Percentiles rank a stretch among this genome's conserved stretches.
These are phyloP conservation scores for Sedum album DNA, from an alignment of 164 flowering plant species.

Conservation along the genomic window DNA sequence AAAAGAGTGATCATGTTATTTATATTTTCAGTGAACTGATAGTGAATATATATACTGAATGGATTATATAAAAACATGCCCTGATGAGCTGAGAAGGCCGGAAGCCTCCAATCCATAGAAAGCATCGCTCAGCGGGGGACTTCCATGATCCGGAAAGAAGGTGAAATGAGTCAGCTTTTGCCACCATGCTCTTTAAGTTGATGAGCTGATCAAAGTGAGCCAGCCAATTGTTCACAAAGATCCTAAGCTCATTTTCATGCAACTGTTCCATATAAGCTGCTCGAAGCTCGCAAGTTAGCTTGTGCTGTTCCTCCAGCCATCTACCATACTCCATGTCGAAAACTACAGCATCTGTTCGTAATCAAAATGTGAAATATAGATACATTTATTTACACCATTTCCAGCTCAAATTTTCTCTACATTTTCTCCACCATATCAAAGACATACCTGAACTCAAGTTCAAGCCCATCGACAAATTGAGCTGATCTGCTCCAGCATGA, in stretches of 20 bases:
- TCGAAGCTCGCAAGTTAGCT: slow-evolving; percentile 72
- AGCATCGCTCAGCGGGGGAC: slow-evolving; percentile 96
- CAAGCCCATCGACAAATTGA: neutral
- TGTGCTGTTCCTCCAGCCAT: slow-evolving; percentile 19
- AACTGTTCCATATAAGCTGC: slow-evolving; percentile 84
- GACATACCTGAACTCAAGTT: slow-evolving; percentile 8
- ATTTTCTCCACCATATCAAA: too few species aligned
- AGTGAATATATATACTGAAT: neutral
- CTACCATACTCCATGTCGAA: slow-evolving; percentile 19
- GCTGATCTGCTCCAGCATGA: neutral
- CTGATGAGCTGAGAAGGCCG: slow-evolving; percentile 94
- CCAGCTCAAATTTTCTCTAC: too few species aligned
- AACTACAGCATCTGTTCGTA: slow-evolving; percentile 28
- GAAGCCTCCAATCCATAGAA: slow-evolving; percentile 97
- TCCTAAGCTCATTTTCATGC: slow-evolving; percentile 71
- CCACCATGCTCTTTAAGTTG: slow-evolving; percentile 63
- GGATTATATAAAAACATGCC: slow-evolving; percentile 19
- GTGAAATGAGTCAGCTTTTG: slow-evolving; percentile 84
- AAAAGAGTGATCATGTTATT: neutral
- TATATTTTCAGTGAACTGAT: neutral
- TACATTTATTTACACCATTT: too few species aligned
- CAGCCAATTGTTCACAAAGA: slow-evolving; percentile 67
- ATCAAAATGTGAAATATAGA: slow-evolving; percentile 13
- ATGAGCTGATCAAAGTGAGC: slow-evolving; percentile 70
- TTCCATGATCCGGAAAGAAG: slow-evolving; percentile 93